phyloP scores from a whole-genome alignment of 305 asterid species.

The Ruellia speciosa region DNA sequence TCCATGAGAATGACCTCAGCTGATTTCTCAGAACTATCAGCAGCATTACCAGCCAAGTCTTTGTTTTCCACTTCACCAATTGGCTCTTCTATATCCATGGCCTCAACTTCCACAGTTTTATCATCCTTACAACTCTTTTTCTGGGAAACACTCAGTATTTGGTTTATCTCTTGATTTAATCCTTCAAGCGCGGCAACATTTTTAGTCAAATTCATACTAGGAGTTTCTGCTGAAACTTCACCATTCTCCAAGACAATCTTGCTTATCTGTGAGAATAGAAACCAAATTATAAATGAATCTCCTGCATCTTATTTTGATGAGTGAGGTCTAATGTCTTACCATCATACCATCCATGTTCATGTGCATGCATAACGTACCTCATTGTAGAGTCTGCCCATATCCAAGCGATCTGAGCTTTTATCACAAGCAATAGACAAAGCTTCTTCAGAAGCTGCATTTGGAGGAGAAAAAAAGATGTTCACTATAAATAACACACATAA shows the following conservation, averaged over 20 bases:
- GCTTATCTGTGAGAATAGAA: conserved; percentile 43
- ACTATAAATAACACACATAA: conserved; percentile 1
- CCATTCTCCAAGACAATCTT: conserved; percentile 37
- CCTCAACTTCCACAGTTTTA: too few species aligned
- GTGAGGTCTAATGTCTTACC: not conserved
- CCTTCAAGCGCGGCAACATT: conserved; percentile 41
- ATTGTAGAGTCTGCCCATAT: conserved; percentile 59
- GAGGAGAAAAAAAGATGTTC: conserved; percentile 14
- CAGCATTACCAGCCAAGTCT: too few species aligned
- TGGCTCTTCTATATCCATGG: too few species aligned
- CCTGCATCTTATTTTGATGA: not conserved
- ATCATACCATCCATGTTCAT: conserved; percentile 5
- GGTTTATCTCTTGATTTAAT: conserved; percentile 36
- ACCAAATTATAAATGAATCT: conserved; percentile 7
- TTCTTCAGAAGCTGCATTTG: conserved; percentile 60
- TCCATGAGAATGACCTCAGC: too few species aligned
- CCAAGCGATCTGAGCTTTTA: conserved; percentile 44
- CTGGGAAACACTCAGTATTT: conserved; percentile 14
- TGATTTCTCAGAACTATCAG: too few species aligned
- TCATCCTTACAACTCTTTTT: too few species aligned
- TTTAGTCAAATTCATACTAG: conserved; percentile 37
- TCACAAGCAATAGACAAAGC: conserved; percentile 51
- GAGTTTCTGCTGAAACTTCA: conserved; percentile 37
- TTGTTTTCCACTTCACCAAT: too few species aligned
- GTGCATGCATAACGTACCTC: conserved; percentile 39